Conservation (phyloP, 1,284 basidiomycete species). For the Trichosporon sp. region DNA sequence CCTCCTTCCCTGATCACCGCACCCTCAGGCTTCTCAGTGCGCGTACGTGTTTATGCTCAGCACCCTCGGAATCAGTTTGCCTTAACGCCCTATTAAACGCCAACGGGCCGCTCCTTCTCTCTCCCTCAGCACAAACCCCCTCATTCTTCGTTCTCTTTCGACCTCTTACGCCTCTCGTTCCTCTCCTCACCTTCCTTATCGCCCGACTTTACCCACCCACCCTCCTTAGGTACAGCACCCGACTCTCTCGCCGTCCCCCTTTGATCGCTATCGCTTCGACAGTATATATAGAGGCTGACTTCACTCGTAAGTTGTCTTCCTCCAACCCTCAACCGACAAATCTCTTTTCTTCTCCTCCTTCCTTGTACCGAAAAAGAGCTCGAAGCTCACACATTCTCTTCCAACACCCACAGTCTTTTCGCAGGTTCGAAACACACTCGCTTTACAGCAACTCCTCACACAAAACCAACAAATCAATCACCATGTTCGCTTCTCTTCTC, state of each 20-base stretch:
- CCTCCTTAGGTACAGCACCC: conserved; percentile 19
- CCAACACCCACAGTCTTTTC: conserved; percentile 30
- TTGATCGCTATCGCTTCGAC: not conserved
- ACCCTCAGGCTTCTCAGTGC: not conserved
- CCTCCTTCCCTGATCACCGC: not conserved
- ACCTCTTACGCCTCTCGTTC: not conserved
- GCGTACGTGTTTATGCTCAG: conserved; percentile 10
- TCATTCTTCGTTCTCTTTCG: conserved; percentile 7
- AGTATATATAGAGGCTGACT: conserved; percentile 17
- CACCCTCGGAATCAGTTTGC: conserved; percentile 15
- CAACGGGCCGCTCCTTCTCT: not conserved
- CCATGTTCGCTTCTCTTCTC: conserved; percentile 57
- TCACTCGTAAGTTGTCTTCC: conserved; percentile 17
- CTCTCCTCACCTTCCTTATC: conserved; percentile 13
- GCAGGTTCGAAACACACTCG: conserved; percentile 23
- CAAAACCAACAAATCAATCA: conserved; percentile 31
- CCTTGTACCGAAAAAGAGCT: conserved; percentile 24
- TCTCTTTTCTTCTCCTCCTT: not conserved
- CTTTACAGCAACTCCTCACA: conserved; percentile 11
- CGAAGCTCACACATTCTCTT: conserved; percentile 29
- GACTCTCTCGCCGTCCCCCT: not conserved
- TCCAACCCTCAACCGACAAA: conserved; percentile 17
- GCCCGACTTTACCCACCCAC: conserved; percentile 16
- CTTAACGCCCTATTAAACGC: conserved; percentile 18
- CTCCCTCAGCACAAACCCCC: conserved; percentile 5